These are phyloP conservation scores for Blastobotrys mokoenaii DNA, from an alignment of 805 yeast species.

Conservation along the genomic window DNA sequence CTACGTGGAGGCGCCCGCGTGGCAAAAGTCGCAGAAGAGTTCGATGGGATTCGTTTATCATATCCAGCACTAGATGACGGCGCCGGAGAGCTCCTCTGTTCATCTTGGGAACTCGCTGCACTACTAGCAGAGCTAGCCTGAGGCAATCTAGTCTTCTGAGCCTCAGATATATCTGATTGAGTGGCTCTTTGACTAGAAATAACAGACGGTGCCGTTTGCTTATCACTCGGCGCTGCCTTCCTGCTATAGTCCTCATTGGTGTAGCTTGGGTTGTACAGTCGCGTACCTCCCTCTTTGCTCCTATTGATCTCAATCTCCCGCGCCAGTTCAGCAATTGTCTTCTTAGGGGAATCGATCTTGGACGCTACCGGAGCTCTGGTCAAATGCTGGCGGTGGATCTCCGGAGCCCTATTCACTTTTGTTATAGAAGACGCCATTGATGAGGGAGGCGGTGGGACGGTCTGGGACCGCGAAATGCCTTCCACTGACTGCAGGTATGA, in stretches of 20 bases:
- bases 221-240: not conserved
- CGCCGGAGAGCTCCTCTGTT: not conserved
- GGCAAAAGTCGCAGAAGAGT: not conserved
- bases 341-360: conserved; percentile 7
- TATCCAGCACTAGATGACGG: not conserved
- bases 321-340: conserved; percentile 28
- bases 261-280: not conserved
- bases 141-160: too few species aligned
- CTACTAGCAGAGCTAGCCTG: too few species aligned
- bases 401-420: not conserved
- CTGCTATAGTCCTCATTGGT: not conserved
- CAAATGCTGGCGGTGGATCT: not conserved
- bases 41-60: not conserved
- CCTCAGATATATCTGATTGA: not conserved
- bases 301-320: conserved; percentile 24
- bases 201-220: not conserved
- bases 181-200: too few species aligned
- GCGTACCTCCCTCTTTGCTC: not conserved
- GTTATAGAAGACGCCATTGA: conserved; percentile 5
- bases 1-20: not conserved
- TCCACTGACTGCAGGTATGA: too few species aligned
- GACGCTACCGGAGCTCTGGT: not conserved
- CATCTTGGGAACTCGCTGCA: too few species aligned
- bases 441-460: too few species aligned
- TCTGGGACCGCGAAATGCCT: too few species aligned